These are phyloP conservation scores for Rhinocladiella similis DNA, from an alignment of 2,329 filamentous ascomycete species.

Conservation along the genomic window DNA sequence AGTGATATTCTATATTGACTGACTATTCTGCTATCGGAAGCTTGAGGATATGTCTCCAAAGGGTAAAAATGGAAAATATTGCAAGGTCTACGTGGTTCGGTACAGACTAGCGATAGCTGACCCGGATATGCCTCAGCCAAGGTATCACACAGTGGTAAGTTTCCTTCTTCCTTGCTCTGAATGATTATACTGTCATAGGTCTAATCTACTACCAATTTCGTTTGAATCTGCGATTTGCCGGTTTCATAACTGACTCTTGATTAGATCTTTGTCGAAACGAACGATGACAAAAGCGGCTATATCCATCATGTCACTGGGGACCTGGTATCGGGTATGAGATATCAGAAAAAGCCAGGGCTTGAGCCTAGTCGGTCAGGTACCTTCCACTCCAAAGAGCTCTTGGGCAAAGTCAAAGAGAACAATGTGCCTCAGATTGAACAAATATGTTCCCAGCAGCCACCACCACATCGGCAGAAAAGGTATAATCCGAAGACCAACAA, in stretches of 20 bases:
- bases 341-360: neutral
- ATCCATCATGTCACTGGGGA: neutral
- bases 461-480: conserved; percentile 8
- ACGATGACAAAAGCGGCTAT: neutral
- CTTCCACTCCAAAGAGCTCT: conserved; percentile 9
- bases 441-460: conserved; percentile 8
- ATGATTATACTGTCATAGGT: no score
- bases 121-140: conserved; percentile 1
- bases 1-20: no score
- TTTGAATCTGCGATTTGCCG: no score
- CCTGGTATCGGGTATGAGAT: neutral
- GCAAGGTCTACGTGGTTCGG: conserved; percentile 3
- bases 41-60: neutral
- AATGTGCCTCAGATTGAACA: neutral
- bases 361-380: no score
- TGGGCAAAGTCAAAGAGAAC: conserved; percentile 5
- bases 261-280: conserved; percentile 7
- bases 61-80: neutral
- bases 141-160: conserved; percentile 4
- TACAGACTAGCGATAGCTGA: neutral
- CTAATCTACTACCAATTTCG: no score
- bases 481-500: conserved; percentile 12
- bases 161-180: no score
- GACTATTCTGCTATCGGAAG: no score
- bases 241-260: neutral